Evolutionary conservation across 805 yeast genomes (phyloP), one percentile per base, ranked within the genome.

Genomic region (Ascoidea rubescens): DNA sequence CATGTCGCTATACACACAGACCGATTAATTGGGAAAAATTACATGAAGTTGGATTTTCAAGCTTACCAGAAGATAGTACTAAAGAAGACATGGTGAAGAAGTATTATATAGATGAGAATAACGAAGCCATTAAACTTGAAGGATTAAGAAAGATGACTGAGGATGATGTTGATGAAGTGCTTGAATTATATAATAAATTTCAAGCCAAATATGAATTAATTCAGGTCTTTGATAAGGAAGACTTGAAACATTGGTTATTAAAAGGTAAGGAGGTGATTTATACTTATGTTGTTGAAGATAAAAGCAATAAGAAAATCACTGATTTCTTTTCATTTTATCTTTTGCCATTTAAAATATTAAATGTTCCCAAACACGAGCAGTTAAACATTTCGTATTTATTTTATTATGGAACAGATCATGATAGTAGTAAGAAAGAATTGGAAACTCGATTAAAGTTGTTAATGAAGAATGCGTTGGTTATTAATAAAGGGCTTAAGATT

Each of bases 11-110:
- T 66, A 84, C 86, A 46, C 99, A 93, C 68, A 84, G 99, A 60
- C 95, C 97, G 1, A 70, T 93, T 57, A 85, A 93, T 64, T 93
- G 99, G 98, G 70, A 79, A 12, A 91, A 87, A 62, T 74, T 93
- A 30, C 73, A 85, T 61, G 96, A 88, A 51, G 96, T 89, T 52
- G 97, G 96, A 0, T 93, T 93, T 60, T 81, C 93, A 10, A 81
- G 80, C 51, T 71, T 89, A 53, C 97, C 96, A 7, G 72, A 76
- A 14, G 77, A 75, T 53, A 79, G 79, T 52, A 82, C 96, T 2
- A 75, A 75, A 50, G 73, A 82, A 2, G 72, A 76, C 52, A 84
- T 83, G 85, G 72, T 80, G 31, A 81, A 86, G 5, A 68, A 71
- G 58, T 80, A 75, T 59, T 71, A 80, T 1, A 64, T 86, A 46